phyloP scores from a whole-genome alignment of 371 early-diverging fungal species.

The Syncephalastrum contaminatum region DNA sequence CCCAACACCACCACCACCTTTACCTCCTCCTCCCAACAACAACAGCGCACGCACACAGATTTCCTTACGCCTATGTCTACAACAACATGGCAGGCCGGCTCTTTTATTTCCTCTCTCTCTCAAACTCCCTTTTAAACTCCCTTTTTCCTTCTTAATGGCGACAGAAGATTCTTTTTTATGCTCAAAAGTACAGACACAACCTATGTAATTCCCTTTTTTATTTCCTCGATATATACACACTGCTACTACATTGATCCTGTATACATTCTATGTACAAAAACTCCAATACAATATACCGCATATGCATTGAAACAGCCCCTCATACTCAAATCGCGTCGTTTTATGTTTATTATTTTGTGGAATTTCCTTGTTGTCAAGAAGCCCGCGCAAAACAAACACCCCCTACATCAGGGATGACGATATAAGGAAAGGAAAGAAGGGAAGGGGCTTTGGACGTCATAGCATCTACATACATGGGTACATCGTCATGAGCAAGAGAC shows the following conservation, averaged over 20 bases:
- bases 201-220: constrained; percentile 10
- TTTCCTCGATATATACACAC: constrained; percentile 2
- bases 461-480: no score
- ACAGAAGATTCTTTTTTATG: constrained; percentile 5
- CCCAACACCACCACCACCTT: constrained; percentile 5
- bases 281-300: neutral
- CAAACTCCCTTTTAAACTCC: neutral
- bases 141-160: constrained; percentile 1
- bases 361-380: no score
- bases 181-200: constrained; percentile 2
- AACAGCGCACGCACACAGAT: neutral
- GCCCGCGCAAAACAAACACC: constrained; percentile 2
- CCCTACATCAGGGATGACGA: neutral
- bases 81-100: constrained; percentile 13
- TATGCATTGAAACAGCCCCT: constrained; percentile 1
- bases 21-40: neutral
- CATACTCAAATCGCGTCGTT: neutral
- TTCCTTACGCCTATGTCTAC: neutral
- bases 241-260: constrained; percentile 1
- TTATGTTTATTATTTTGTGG: neutral
- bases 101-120: neutral
- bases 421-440: no score
- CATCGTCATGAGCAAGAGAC: no score
- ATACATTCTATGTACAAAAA: neutral
- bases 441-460: no score